Percentiles rank a stretch among this genome's conserved stretches.
Conservation (phyloP, 768 basidiomycete species). For the Macrolepiota albuminosa region DNA sequence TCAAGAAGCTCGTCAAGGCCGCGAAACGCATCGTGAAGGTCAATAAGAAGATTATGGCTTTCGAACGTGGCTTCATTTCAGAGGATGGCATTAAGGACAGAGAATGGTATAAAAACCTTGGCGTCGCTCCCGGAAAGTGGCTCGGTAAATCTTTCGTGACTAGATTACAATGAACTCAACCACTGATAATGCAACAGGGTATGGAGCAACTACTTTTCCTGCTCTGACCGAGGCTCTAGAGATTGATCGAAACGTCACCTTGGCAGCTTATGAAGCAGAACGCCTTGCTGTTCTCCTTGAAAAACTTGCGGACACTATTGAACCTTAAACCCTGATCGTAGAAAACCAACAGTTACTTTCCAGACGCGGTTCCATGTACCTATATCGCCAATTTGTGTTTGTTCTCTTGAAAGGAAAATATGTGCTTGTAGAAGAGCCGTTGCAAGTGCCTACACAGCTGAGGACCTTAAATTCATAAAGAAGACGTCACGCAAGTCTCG, state of each 20-base stretch:
- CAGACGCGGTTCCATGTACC: not conserved
- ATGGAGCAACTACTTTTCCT: slow-evolving; percentile 83
- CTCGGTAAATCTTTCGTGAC: slow-evolving; percentile 43
- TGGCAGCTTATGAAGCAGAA: slow-evolving; percentile 55
- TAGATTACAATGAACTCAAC: not conserved
- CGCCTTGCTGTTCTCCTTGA: slow-evolving; percentile 54
- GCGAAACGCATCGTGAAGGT: slow-evolving; percentile 51
- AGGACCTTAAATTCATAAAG: not conserved
- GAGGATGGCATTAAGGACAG: slow-evolving; percentile 72
- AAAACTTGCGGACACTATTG: slow-evolving; percentile 39
- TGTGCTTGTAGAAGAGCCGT: not conserved
- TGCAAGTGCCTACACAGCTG: not conserved
- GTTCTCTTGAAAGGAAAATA: not conserved
- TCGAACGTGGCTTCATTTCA: slow-evolving; percentile 80
- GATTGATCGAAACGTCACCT: slow-evolving; percentile 57
- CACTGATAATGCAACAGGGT: slow-evolving; percentile 38
- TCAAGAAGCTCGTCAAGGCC: slow-evolving; percentile 48
- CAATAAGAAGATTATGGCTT: slow-evolving; percentile 64
- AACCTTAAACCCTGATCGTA: slow-evolving; percentile 15
- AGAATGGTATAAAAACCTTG: slow-evolving; percentile 85
- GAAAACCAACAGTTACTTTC: too few relatives aligned
- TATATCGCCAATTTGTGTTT: not conserved
- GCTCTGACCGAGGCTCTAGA: slow-evolving; percentile 74
- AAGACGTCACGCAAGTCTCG: not conserved
- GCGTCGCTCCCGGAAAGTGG: slow-evolving; percentile 84